Conservation (phyloP, 2,329 filamentous ascomycete species). For the Alternaria conjuncta region DNA sequence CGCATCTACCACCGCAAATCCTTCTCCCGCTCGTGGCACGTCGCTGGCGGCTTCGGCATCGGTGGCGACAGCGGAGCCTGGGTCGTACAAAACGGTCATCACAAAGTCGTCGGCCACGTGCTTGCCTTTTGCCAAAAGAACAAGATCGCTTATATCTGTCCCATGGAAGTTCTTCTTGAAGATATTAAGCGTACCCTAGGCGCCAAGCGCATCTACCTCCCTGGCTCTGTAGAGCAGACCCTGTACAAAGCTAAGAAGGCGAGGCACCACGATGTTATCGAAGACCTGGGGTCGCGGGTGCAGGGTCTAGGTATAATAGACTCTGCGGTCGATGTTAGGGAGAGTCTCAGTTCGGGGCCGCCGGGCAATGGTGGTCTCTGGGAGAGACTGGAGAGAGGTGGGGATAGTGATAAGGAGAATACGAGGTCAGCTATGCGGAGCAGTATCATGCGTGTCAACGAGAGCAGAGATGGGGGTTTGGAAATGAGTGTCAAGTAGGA, state of each 20-base stretch:
- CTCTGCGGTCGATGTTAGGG: conserved; percentile 28
- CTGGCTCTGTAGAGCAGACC: conserved; percentile 57
- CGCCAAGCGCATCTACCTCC: conserved; percentile 73
- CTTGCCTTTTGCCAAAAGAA: conserved; percentile 85
- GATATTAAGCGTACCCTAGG: conserved; percentile 83
- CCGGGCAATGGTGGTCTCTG: background rate
- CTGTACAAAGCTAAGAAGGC: conserved; percentile 17
- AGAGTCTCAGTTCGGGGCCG: background rate
- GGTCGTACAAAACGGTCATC: conserved; percentile 82
- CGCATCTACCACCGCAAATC: conserved; percentile 85
- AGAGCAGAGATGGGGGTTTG: conserved; percentile 21
- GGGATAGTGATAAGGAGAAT: background rate
- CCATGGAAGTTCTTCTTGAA: conserved; percentile 87
- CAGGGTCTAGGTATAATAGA: conserved; percentile 43
- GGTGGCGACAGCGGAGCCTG: conserved; percentile 93
- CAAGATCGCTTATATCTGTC: conserved; percentile 87
- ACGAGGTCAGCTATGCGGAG: background rate
- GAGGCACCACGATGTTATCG: conserved; percentile 15
- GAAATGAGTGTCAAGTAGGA: conserved; percentile 11
- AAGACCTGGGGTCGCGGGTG: conserved; percentile 34
- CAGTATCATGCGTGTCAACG: conserved; percentile 15
- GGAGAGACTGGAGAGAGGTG: background rate
- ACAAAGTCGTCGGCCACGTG: conserved; percentile 85
- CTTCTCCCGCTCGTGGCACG: conserved; percentile 74
- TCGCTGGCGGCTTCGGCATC: conserved; percentile 68